Conservation (phyloP, 371 early-diverging fungal species). For the Syncephalastrum racemosum region DNA sequence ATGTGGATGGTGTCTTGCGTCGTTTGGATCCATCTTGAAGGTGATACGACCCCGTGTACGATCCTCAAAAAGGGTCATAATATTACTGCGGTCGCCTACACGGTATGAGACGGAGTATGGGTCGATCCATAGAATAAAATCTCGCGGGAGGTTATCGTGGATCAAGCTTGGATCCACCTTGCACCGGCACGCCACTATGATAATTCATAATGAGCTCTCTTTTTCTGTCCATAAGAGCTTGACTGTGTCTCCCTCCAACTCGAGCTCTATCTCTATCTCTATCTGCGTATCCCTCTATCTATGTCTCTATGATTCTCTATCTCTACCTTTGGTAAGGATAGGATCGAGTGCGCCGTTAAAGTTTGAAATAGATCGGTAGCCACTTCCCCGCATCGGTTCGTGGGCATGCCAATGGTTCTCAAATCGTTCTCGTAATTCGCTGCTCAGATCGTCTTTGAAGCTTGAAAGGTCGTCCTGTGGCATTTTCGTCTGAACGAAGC, state of each 20-base stretch:
- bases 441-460: slow-evolving; percentile 40
- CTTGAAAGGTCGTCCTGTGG: slow-evolving; percentile 25
- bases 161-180: slow-evolving; percentile 34
- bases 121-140: slow-evolving; percentile 79
- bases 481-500: slow-evolving; percentile 45
- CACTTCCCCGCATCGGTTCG: slow-evolving; percentile 67
- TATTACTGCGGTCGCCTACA: slow-evolving; percentile 70
- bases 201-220: slow-evolving; percentile 6
- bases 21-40: slow-evolving; percentile 33
- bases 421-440: slow-evolving; percentile 39
- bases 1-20: too few species aligned
- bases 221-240: slow-evolving; percentile 44
- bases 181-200: slow-evolving; percentile 12
- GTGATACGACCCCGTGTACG: slow-evolving; percentile 51
- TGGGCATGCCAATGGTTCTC: slow-evolving; percentile 70
- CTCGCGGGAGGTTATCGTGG: slow-evolving; percentile 62
- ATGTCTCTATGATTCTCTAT: neutral
- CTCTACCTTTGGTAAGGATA: slow-evolving; percentile 43
- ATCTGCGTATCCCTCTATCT: slow-evolving; percentile 5
- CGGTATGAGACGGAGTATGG: slow-evolving; percentile 73
- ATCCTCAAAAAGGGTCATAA: slow-evolving; percentile 69
- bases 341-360: slow-evolving; percentile 69
- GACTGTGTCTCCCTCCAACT: neutral
- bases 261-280: neutral
- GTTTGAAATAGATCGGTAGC: slow-evolving; percentile 71